phyloP scores from a whole-genome alignment of 352 stramenopile genomes.

The Globisporangium nagaii region DNA sequence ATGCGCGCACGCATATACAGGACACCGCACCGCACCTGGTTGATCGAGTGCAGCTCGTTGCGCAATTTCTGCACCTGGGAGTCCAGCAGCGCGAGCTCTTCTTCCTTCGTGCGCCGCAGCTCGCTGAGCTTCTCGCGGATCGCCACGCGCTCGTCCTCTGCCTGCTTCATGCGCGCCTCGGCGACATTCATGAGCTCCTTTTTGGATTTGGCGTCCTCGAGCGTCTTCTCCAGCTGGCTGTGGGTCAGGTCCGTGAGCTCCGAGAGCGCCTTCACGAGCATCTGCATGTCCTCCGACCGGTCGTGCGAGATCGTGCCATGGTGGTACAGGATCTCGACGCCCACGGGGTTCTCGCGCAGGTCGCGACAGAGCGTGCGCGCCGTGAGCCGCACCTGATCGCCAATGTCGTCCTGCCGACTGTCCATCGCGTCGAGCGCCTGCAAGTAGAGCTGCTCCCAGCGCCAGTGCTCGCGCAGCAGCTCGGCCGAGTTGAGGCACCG shows the following conservation, averaged over 20 bases:
- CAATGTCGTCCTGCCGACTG: slow-evolving; percentile 59
- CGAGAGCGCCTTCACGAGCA: slow-evolving; percentile 69
- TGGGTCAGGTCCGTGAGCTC: slow-evolving; percentile 82
- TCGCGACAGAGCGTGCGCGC: slow-evolving; percentile 62
- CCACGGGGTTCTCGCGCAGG: slow-evolving; percentile 64
- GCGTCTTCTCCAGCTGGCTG: slow-evolving; percentile 69
- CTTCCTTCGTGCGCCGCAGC: slow-evolving; percentile 75
- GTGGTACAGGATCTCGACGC: slow-evolving; percentile 73
- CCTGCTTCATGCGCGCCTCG: slow-evolving; percentile 75
- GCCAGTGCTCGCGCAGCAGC: slow-evolving; percentile 68
- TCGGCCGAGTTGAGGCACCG: slow-evolving; percentile 53
- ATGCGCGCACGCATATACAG: too few relatives aligned
- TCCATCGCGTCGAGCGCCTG: slow-evolving; percentile 58
- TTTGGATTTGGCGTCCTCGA: slow-evolving; percentile 84
- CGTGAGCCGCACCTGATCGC: slow-evolving; percentile 67
- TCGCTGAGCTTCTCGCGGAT: slow-evolving; percentile 77
- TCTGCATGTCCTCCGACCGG: slow-evolving; percentile 60
- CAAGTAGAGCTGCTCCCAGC: slow-evolving; percentile 68
- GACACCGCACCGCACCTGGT: slow-evolving; percentile 29
- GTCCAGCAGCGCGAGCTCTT: slow-evolving; percentile 75
- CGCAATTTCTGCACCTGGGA: slow-evolving; percentile 79
- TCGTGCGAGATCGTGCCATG: slow-evolving; percentile 46
- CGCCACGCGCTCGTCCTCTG: slow-evolving; percentile 66
- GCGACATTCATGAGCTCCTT: slow-evolving; percentile 74
- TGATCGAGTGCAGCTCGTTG: slow-evolving; percentile 67